Evolutionary conservation across 2,329 filamentous ascomycete species (phyloP).

Genomic region (Fusarium sp.): DNA sequence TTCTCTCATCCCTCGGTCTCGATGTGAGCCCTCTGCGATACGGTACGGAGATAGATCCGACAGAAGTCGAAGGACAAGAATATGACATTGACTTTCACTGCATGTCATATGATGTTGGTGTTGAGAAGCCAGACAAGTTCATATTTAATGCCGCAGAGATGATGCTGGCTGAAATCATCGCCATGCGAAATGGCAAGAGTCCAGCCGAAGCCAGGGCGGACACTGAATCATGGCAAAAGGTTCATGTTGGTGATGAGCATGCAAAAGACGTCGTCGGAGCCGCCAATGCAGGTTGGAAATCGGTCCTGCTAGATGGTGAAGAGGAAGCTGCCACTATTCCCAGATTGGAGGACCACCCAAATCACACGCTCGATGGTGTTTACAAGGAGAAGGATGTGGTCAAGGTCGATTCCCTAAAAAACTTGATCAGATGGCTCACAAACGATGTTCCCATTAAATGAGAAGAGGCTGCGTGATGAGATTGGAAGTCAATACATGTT

Average conservation of each 20-base stretch:
- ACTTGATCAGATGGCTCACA: slow-evolving; percentile 21
- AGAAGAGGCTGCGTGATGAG: neutral
- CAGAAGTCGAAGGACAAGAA: rapidly evolving
- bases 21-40: slow-evolving; percentile 31
- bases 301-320: slow-evolving; percentile 25
- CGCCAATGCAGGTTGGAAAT: slow-evolving; percentile 24
- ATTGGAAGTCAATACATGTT: neutral
- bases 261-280: slow-evolving; percentile 34
- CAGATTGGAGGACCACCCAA: slow-evolving; percentile 9
- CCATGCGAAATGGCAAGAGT: slow-evolving; percentile 1
- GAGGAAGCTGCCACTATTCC: slow-evolving; percentile 7
- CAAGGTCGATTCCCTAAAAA: slow-evolving; percentile 20
- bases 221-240: slow-evolving; percentile 14
- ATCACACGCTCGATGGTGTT: neutral
- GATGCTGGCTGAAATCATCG: slow-evolving; percentile 46
- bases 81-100: slow-evolving; percentile 37
- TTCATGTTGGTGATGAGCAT: slow-evolving; percentile 36
- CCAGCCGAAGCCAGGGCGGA: neutral
- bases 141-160: slow-evolving; percentile 68
- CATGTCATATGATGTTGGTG: slow-evolving; percentile 72
- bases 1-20: slow-evolving; percentile 31
- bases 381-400: slow-evolving; percentile 2
- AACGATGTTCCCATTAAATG: neutral
- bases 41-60: neutral
- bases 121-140: slow-evolving; percentile 66